Evolutionary conservation across 148 eudicot genomes (phyloP), one percentile per base, ranked within the genome.

Genomic region (Hydrangea macrophylla): DNA sequence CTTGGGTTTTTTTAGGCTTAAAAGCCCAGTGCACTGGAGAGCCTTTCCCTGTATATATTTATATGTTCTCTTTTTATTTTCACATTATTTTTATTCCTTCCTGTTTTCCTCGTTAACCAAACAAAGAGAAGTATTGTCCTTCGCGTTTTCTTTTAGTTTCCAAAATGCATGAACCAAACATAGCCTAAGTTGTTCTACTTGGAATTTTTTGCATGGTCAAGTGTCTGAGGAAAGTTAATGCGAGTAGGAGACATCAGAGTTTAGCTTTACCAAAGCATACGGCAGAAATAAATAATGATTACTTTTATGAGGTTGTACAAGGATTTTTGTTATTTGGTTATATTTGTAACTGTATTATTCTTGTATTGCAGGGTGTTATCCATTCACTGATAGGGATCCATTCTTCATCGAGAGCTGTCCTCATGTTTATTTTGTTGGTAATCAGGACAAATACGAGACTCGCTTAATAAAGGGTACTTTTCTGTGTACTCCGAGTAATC

Each of bases 371-470:
- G 97, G 99, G 3, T 94, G 99, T 72, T 94, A 94, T 81, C 99
- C 99, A 57, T 94, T 82, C 65, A 85, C 93, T 25, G 99, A 94
- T 72, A 85, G 79, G 76, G 99, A 94, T 84, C 99, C 99, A 60
- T 94, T 94, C 76, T 81, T 86, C 51, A 42, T 94, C 59, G 96
- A 94, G 84, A 81, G 79, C 62, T 94, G 92, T 79, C 99, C 99
- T 67, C 99, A 91, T 60, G 93, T 94, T 71, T 94, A 91, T 81
- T 94, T 94, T 74, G 85, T 85, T 62, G 99, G 99, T 22, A 91
- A 94, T 78, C 93, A 88, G 73, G 82, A 81, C 25, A 85, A 31
- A 39, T 90, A 75, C 62, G 90, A 79, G 71, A 80, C 81, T 63
- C 83, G 88, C 59, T 36, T 87, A 55, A 75, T 91, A 20, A 77